phyloP scores from a whole-genome alignment of 495 filamentous ascomycete species.

The Penicillium alfredii region DNA sequence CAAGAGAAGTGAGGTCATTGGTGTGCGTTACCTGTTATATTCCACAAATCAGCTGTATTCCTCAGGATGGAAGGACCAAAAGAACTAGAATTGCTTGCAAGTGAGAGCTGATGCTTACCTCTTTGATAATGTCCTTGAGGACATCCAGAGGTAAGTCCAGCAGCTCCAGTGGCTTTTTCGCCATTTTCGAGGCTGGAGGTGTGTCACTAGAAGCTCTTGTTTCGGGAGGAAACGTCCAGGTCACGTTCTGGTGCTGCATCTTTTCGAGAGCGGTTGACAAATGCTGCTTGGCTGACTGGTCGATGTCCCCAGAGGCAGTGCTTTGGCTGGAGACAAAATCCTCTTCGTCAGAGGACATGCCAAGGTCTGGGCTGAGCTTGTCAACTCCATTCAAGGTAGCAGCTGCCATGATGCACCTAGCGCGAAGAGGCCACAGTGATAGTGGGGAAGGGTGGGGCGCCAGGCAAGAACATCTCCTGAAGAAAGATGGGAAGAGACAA shows the following conservation, averaged over 20 bases:
- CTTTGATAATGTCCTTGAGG: conserved; percentile 80
- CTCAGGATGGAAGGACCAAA: too few species aligned
- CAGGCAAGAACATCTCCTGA: conserved; percentile 6
- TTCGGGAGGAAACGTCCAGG: conserved; percentile 10
- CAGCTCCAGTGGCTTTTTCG: conserved; percentile 46
- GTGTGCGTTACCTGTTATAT: conserved; percentile 70
- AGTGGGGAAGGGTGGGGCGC: not conserved
- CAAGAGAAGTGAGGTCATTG: conserved; percentile 79
- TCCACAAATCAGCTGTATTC: too few species aligned
- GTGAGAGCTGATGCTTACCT: too few species aligned
- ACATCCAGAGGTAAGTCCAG: conserved; percentile 85
- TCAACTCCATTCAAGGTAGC: conserved; percentile 17
- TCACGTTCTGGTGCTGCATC: conserved; percentile 24
- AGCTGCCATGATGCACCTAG: conserved; percentile 14
- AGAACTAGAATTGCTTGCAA: too few species aligned
- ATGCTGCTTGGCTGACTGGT: conserved; percentile 3
- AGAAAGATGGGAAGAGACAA: conserved; percentile 3
- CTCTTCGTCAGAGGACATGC: conserved; percentile 32
- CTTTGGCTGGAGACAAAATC: conserved; percentile 31
- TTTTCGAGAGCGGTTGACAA: conserved; percentile 21
- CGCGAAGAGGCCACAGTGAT: not conserved
- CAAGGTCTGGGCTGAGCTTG: conserved; percentile 23
- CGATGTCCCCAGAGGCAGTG: conserved; percentile 21
- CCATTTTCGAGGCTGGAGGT: not conserved
- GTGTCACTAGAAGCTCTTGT: conserved; percentile 3